Evolutionary conservation across 164 flowering plant genomes (phyloP).

Genomic region (Berberis thunbergii): DNA sequence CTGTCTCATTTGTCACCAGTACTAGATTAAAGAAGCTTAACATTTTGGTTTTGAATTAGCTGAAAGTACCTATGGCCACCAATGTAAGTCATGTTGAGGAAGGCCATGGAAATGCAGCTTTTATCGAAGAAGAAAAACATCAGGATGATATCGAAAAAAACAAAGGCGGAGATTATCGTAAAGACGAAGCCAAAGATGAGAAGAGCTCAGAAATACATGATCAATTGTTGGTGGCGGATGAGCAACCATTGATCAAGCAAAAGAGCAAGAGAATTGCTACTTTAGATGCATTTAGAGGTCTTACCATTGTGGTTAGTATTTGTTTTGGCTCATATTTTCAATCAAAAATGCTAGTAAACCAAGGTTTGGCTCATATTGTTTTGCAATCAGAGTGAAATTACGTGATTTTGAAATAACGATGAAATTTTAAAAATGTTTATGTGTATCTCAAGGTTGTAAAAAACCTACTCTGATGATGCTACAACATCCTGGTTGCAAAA

Average conservation of each 20-base stretch:
- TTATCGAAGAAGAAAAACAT: constrained; percentile 4
- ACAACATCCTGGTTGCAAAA: too few relatives aligned
- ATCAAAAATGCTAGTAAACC: neutral
- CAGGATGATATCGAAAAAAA: neutral
- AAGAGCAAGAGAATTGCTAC: constrained; percentile 60
- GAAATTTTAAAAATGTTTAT: too few relatives aligned
- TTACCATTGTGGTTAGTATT: constrained; percentile 48
- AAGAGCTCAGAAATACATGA: constrained; percentile 5
- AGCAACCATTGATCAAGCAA: constrained; percentile 18
- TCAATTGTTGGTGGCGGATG: neutral
- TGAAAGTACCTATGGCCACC: neutral
- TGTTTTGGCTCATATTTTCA: neutral
- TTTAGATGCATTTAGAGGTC: constrained; percentile 76
- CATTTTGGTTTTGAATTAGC: too few relatives aligned
- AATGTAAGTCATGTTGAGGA: constrained; percentile 32
- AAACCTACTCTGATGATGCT: too few relatives aligned
- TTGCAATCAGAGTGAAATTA: neutral
- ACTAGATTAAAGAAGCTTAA: too few relatives aligned
- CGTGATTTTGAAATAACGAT: too few relatives aligned
- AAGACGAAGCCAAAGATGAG: neutral
- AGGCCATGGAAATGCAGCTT: constrained; percentile 16
- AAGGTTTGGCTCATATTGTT: neutral
- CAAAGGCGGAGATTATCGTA: neutral
- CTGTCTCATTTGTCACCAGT: too few relatives aligned
- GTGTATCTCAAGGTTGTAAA: too few relatives aligned